phyloP scores from a whole-genome alignment of 2,329 filamentous ascomycete genomes.

The Monosporascus sp. region DNA sequence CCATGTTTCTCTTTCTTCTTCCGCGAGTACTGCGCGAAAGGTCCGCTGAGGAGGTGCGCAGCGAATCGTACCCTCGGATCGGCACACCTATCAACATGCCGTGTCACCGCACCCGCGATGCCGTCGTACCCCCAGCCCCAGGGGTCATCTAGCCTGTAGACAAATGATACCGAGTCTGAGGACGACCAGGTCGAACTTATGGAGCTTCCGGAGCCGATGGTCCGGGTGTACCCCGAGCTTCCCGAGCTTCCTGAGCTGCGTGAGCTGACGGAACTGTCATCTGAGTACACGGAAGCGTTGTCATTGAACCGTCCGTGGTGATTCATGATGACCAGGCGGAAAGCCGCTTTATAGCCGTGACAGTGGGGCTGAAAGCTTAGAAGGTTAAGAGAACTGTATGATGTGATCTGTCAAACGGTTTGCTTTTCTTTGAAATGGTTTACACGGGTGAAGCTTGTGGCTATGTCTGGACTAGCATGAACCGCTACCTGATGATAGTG shows the following conservation, averaged over 20 bases:
- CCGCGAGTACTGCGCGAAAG: constrained; percentile 17
- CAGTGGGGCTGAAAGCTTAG: too few species aligned
- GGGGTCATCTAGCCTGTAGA: constrained; percentile 22
- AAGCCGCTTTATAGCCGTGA: not conserved
- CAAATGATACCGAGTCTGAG: constrained; percentile 21
- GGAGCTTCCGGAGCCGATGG: constrained; percentile 8
- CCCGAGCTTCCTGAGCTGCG: constrained; percentile 11
- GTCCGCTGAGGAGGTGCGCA: constrained; percentile 25
- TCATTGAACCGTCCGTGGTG: not conserved
- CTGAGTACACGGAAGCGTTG: not conserved
- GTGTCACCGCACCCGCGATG: constrained; percentile 23
- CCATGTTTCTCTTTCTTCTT: constrained; percentile 10
- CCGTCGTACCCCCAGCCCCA: constrained; percentile 17
- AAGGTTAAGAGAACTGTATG: too few species aligned
- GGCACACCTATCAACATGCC: constrained; percentile 18
- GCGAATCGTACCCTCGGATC: constrained; percentile 18
- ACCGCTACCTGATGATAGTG: too few species aligned
- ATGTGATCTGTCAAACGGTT: not conserved
- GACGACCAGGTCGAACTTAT: constrained; percentile 21
- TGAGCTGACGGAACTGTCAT: constrained; percentile 15
- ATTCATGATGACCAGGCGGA: not conserved
- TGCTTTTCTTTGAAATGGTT: not conserved
- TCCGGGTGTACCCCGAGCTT: constrained; percentile 3
- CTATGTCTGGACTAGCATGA: not conserved
- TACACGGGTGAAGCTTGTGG: not conserved